phyloP scores from a whole-genome alignment of 2,329 filamentous ascomycete species.

The Colletotrichum cereale region DNA sequence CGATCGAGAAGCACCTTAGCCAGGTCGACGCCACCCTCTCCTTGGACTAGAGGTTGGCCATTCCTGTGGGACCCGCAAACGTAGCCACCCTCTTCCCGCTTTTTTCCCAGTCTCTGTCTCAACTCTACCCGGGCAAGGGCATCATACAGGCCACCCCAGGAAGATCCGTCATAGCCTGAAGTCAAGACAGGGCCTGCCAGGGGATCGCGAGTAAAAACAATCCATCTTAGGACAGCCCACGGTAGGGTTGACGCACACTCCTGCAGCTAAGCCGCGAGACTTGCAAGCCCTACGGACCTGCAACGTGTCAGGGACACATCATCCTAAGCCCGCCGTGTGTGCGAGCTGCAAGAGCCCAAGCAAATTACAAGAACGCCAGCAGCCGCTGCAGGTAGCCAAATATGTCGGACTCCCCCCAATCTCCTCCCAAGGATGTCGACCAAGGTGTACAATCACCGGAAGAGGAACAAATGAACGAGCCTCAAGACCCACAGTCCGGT shows the following conservation, averaged over 20 bases:
- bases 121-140: slow-evolving; percentile 46
- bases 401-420: slow-evolving; percentile 91
- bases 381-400: slow-evolving; percentile 79
- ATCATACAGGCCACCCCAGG: slow-evolving; percentile 42
- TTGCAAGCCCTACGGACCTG: slow-evolving; percentile 67
- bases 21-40: slow-evolving; percentile 34
- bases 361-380: slow-evolving; percentile 71
- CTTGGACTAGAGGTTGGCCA: slow-evolving; percentile 41
- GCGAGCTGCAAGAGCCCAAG: slow-evolving; percentile 66
- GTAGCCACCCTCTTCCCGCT: slow-evolving; percentile 49
- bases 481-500: slow-evolving; percentile 81
- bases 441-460: slow-evolving; percentile 92
- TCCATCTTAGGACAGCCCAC: slow-evolving; percentile 38
- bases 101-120: slow-evolving; percentile 45
- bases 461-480: slow-evolving; percentile 95
- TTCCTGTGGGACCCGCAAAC: slow-evolving; percentile 52
- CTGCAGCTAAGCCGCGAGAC: slow-evolving; percentile 66
- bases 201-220: slow-evolving; percentile 50
- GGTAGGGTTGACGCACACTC: slow-evolving; percentile 66
- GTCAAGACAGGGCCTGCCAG: slow-evolving; percentile 48
- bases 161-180: slow-evolving; percentile 61
- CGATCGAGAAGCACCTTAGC: slow-evolving; percentile 38
- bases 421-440: slow-evolving; percentile 95
- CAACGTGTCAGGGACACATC: slow-evolving; percentile 75
- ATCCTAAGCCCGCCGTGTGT: slow-evolving; percentile 66